Conservation (phyloP, 805 yeast species). For the Wickerhamiella galacta region DNA sequence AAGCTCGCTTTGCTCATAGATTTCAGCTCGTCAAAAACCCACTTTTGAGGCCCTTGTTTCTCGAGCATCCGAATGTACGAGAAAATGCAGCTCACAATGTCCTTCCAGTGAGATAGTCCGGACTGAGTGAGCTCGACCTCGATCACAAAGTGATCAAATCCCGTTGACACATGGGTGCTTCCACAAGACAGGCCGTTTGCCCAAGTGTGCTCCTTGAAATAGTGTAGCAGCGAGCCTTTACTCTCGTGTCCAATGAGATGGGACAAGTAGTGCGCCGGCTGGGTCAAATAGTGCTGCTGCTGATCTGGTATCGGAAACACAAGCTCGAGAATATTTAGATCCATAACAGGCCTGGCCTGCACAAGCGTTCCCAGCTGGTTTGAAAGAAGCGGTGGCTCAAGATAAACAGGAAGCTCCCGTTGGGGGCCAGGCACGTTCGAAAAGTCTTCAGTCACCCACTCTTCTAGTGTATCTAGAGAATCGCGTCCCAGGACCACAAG, state of each 20-base stretch:
- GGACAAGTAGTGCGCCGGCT: slow-evolving; percentile 54
- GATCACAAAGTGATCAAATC: slow-evolving; percentile 48
- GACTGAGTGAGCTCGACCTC: slow-evolving; percentile 59
- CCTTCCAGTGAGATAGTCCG: slow-evolving; percentile 46
- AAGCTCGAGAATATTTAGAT: slow-evolving; percentile 47
- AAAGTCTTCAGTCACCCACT: slow-evolving; percentile 55
- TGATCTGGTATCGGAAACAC: slow-evolving; percentile 65
- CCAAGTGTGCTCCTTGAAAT: slow-evolving; percentile 58
- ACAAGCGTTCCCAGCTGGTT: slow-evolving; percentile 38
- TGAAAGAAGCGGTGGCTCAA: slow-evolving; percentile 29
- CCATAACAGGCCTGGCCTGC: slow-evolving; percentile 70
- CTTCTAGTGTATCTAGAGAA: slow-evolving; percentile 48
- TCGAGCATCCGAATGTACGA: slow-evolving; percentile 53
- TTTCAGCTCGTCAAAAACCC: slow-evolving; percentile 65
- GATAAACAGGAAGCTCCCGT: slow-evolving; percentile 19
- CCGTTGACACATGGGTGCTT: slow-evolving; percentile 35
- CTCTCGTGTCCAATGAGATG: slow-evolving; percentile 91
- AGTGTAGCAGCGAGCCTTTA: slow-evolving; percentile 61
- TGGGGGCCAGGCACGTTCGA: slow-evolving; percentile 35
- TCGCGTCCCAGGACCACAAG: slow-evolving; percentile 75
- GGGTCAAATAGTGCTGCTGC: slow-evolving; percentile 43
- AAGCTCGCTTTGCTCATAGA: slow-evolving; percentile 54
- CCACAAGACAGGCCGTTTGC: slow-evolving; percentile 70
- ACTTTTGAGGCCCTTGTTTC: slow-evolving; percentile 44
- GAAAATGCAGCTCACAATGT: slow-evolving; percentile 42